These are phyloP conservation scores for Ophiocordyceps polyrhachis-furcata DNA, from an alignment of 2,329 filamentous ascomycete genomes.

Conservation along the genomic window DNA sequence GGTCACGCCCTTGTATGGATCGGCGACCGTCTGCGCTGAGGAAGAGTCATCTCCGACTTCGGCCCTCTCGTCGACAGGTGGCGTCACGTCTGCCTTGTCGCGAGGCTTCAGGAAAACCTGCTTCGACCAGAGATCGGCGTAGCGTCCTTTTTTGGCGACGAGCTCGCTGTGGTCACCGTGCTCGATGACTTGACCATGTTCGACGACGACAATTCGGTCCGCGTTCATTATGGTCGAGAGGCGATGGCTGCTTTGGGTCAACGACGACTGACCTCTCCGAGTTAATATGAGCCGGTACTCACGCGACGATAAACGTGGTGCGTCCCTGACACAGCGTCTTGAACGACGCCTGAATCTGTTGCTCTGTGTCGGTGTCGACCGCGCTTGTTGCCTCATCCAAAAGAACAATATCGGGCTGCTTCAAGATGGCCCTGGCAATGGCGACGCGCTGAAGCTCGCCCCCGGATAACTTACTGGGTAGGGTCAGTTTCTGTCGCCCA, in stretches of 20 bases:
- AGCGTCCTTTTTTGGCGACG: conserved; percentile 38
- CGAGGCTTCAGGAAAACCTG: conserved; percentile 36
- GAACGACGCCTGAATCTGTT: conserved; percentile 45
- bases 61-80: conserved; percentile 4
- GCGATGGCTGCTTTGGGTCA: conserved; percentile 30
- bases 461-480: conserved; percentile 37
- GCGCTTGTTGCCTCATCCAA: conserved; percentile 67
- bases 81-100: conserved; percentile 9
- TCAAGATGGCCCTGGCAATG: conserved; percentile 53
- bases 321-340: conserved; percentile 37
- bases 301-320: conserved; percentile 50
- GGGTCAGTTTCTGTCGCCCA: neutral
- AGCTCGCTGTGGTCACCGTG: conserved; percentile 42
- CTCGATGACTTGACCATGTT: conserved; percentile 43
- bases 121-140: conserved; percentile 46
- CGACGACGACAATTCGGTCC: conserved; percentile 47
- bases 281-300: too few species aligned
- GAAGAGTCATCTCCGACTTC: conserved; percentile 18
- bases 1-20: conserved; percentile 11
- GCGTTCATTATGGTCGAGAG: conserved; percentile 55
- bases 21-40: conserved; percentile 15
- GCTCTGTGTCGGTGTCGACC: conserved; percentile 52
- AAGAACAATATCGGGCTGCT: conserved; percentile 55
- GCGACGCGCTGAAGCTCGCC: conserved; percentile 49
- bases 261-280: too few species aligned